phyloP scores from a whole-genome alignment of 2,329 filamentous ascomycete species.

The Sclerotinia minor region DNA sequence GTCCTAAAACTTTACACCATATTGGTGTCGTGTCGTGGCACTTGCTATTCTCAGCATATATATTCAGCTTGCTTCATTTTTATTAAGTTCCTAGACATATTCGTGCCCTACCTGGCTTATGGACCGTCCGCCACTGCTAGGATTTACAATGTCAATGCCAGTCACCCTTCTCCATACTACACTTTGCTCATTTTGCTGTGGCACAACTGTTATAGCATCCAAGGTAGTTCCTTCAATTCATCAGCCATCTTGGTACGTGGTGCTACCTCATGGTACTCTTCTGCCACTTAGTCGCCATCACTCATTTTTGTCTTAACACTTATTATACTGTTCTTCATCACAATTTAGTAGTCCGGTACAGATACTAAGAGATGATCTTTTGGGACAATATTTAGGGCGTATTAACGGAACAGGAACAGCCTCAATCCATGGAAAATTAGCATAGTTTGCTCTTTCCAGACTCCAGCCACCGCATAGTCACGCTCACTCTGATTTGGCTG shows the following conservation, averaged over 20 bases:
- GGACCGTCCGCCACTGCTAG: neutral
- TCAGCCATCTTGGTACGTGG: neutral
- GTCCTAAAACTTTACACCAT: neutral
- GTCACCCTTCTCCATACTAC: neutral
- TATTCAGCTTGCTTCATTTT: neutral
- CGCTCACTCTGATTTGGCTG: neutral
- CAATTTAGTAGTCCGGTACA: neutral
- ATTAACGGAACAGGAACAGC: neutral
- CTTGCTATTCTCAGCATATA: neutral
- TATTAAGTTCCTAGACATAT: neutral
- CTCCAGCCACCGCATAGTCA: neutral
- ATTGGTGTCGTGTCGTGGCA: neutral
- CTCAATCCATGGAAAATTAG: neutral
- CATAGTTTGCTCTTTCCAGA: too few species aligned
- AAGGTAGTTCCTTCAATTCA: conserved; percentile 1
- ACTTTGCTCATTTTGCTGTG: neutral
- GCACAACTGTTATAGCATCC: too few species aligned
- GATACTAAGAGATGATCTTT: neutral
- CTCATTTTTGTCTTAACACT: neutral
- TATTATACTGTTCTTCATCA: neutral
- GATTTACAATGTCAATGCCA: neutral
- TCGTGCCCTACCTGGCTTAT: neutral
- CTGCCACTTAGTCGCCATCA: neutral
- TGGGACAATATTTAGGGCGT: neutral
- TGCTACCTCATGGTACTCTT: neutral